Evolutionary conservation across 2,329 filamentous ascomycete species (phyloP), one percentile per base, ranked within the genome.

Genomic region (Cercospora berteroae): DNA sequence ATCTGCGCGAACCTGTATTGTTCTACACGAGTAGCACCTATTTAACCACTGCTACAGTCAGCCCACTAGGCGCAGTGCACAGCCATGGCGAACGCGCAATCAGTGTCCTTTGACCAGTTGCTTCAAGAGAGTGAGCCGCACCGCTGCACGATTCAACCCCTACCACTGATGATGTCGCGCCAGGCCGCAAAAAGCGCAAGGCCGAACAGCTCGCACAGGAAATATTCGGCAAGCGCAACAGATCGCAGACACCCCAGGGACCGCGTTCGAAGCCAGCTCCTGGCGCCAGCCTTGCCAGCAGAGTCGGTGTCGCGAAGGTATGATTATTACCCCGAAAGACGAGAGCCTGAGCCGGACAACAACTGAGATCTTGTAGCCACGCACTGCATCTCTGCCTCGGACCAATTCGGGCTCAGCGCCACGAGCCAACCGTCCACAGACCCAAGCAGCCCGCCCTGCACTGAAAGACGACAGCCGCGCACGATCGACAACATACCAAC

Each of bases 221-320:
- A 75, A 92, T 94, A 75, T 89, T 94, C 72, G 86, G 86, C 72
- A 86, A 86, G 75, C 80, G 79, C 63, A 81, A 84, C 66, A 87
- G 89, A 72, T 79, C 85, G 62, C 89, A 86, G 75, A 84, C 81
- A 12, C 81, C 88, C 44, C 85, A 86, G 18, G 77, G 81, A 25
- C 81, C 80, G 52, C 65, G 66, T 61, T 66, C 67, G 52, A 72
- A 67, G 86, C 77, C 80, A 68, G 82, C 62, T 64, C 76, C 64
- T 10, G 74, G 70, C 73, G 84, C 61, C 82, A 88, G 74, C 87
- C 85, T 93, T 60, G 87, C 90, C 64, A 91, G 89, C 79, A 86
- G 90, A 77, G 88, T 90, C 67, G 90, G 91, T 44, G 84, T 93
- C 60, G 88, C 86, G 74, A 93, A 93, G 87, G 88, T 88, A 83